Base-by-base conservation (phyloP, 352 stramenopile genomes). In the Phytophthora hibernalis region DNA sequence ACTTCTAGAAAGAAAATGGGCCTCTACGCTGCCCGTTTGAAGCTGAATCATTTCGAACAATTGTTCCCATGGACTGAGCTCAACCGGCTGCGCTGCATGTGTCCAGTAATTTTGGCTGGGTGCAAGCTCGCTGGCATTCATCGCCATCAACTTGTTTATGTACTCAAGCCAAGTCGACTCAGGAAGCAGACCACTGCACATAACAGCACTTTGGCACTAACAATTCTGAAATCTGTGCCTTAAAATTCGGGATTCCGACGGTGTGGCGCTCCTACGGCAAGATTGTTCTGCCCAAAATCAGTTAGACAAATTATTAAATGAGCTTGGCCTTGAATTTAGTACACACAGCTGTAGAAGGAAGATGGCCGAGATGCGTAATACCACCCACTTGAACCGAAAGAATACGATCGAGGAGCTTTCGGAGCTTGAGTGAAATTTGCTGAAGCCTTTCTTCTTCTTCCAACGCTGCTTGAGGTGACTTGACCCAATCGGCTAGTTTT, bases 331-430 rank as follows among this genome's bases (percentile, higher is more conserved):
- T 2, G 26, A 30, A 30, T n/a, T n/a, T n/a, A n/a, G n/a, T n/a
- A 30, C 26, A 30, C 26, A 30, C 2, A 30, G 3, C 44, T 51
- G 44, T 13, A 51, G 21, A 22, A 51, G 13, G 44, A 51, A 51
- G 21, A 61, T 61, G 31, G 54, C 50, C 16, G 55, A 26, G 5
- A 67, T 67, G 28, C 43, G 43, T 13, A 62, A 26, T 4, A n/a
- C n/a, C n/a, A n/a, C 51, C 60, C 13, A 56, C 43, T 61, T 68
- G 2, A 24, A 53, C 24, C 5, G 33, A 53, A 5, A 62, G 0
- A 43, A 52, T 20, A 6, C 60, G 31, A 45, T 62, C 51, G 21
- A 62, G 51, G 0, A 62, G 43, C 16, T 62, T 30, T 30, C 26
- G 26, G 6, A 30, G 26, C 26, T 30, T 30, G 26, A 30, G 26